These are phyloP conservation scores for Coemansia sp. DNA, from an alignment of 192 early-diverging fungal species.

Conservation along the genomic window DNA sequence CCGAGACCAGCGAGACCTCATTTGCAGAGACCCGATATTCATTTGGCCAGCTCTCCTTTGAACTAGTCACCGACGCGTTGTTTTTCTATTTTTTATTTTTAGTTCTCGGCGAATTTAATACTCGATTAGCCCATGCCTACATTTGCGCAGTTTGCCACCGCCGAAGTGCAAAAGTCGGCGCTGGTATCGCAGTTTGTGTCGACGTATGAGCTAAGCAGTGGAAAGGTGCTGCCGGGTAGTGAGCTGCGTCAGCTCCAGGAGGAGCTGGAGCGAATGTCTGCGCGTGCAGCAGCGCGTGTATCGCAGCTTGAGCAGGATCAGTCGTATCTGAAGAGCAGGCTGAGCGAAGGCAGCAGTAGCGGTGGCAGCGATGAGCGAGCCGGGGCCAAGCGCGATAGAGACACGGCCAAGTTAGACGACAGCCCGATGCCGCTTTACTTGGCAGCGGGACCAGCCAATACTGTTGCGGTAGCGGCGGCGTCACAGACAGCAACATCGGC, in stretches of 20 bases:
- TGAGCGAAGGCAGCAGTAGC: neutral
- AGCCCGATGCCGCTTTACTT: neutral
- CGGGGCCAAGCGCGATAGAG: slow-evolving; percentile 1
- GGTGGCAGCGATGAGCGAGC: neutral
- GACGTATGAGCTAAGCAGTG: slow-evolving; percentile 3
- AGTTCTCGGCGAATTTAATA: neutral
- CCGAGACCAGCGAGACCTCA: neutral
- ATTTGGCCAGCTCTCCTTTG: neutral
- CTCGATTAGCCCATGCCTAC: slow-evolving; percentile 13
- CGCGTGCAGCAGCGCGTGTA: slow-evolving; percentile 17
- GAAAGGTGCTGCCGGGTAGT: slow-evolving; percentile 11
- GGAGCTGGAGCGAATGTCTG: slow-evolving; percentile 36
- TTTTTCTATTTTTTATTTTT: neutral
- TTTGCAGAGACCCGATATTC: neutral
- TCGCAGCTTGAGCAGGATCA: slow-evolving; percentile 21
- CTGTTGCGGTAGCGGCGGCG: neutral
- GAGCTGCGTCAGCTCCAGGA: slow-evolving; percentile 39
- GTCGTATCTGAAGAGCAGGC: neutral
- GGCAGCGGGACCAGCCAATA: neutral
- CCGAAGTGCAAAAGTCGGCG: slow-evolving; percentile 32
- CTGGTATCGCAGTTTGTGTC: slow-evolving; percentile 29
- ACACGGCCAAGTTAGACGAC: neutral
- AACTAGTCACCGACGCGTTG: neutral
- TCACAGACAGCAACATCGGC: neutral
- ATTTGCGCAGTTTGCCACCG: slow-evolving; percentile 13